Base-by-base conservation (phyloP, 2,329 filamentous ascomycete species). In the Fusarium compactum region DNA sequence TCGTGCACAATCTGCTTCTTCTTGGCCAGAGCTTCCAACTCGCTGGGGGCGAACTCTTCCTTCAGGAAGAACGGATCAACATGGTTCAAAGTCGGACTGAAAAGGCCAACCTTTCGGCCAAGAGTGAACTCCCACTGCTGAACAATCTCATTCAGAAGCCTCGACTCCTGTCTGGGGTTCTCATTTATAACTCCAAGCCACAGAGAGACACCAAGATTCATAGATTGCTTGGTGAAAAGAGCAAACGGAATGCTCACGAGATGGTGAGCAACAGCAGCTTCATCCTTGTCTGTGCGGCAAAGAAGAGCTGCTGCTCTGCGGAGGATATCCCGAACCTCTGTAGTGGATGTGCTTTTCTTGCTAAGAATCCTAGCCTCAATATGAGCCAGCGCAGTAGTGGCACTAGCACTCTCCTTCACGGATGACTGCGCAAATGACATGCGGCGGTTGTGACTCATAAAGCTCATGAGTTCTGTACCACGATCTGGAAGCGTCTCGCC, bases 121-220 rank as follows among this genome's bases (percentile, higher is more conserved):
- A 98, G 90, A 6, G 92, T 96, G 61, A 87, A 85, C 79, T 98
- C 95, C 93, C 95, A 99, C 69, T 95, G 92, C 76, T 96, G 92
- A 12, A 92, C 91, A 74, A 98, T 93, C 78, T 97, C 94, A 55
- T 90, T 90, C 32, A 99, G 82, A 59, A 99, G 89, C 65, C 94
- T 90, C 11, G 95, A 88, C 79, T 97, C 94, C 80, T 98, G 91
- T 59, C 89, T 88, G 5, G 95, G 93, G 76, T 97, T 98, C 79
- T 99, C 96, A 75, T 98, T 96, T 76, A 98, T 97, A 16, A 98
- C 93, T 27, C 96, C 96, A 65, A 98, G 89, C 96, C 96, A 99
- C 9, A 99, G 84, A 6, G 96, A 98, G 38, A 98, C 92, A 8
- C 96, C 97, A 53, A 98, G 89, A 78, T 97, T 97, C 78, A 99